Base-by-base conservation (phyloP, 192 early-diverging fungal genomes). In the Podila clonocystis region DNA sequence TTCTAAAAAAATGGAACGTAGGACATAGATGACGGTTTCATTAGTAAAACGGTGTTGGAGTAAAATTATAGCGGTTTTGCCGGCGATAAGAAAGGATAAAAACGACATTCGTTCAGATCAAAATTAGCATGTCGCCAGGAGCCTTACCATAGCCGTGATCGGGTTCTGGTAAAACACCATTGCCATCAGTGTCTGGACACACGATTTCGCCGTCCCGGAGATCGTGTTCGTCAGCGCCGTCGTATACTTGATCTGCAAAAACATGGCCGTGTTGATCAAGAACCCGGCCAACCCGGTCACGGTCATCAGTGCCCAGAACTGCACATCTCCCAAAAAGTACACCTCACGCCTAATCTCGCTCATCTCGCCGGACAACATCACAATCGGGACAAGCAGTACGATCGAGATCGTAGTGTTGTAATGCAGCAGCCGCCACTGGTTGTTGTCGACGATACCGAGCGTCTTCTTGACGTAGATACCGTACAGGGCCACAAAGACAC, bases 381-480 rank as follows among this genome's bases (percentile, higher is more conserved):
- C 89, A 45, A 91, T 64, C 6, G 90, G 90, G 5, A 84, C 68
- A 22, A 91, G 73, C 68, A 91, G 83, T 1, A 90, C 12, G 36
- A 91, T 90, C 28, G 89, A 87, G 29, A 91, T 79, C 9, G 89
- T 83, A 0, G 91, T 91, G 68, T 91, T 91, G 77, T 91, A 91
- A 63, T 91, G 91, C 38, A 91, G 82, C 13, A 91, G 82, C 6
- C 85, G 87, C 91, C 91, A 91, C 83, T 91, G 87, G 63, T 91
- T 89, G 72, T 91, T 91, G 22, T 91, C 91, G 17, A 91, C 86
- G n/a, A 75, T 34, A 11, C 30, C 45, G 13, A 91, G 77, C 2
- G 88, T 90, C 84, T 91, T 91, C 74, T 91, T 91, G 20, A 91
- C 91, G 65, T 89, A 91, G 63, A 91, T 91, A 38, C 91, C 91